Conservation (phyloP, 345 rosid species). For the Moricandia arvensis region DNA sequence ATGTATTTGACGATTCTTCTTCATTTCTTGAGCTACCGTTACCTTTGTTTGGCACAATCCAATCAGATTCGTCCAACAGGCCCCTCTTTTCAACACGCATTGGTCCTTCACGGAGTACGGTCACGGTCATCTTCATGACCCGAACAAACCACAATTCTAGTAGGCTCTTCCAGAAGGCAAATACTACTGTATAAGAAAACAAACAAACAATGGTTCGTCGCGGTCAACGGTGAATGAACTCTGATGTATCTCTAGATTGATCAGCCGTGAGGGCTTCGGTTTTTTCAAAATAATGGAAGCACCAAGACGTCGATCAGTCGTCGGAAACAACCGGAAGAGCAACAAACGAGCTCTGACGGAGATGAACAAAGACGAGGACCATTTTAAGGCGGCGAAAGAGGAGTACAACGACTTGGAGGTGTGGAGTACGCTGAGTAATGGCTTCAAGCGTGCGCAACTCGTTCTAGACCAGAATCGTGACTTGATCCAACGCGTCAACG, state of each 20-base stretch:
- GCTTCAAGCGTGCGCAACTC: constrained; percentile 51
- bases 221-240: background rate
- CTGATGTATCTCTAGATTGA: background rate
- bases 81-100: background rate
- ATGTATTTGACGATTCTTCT: background rate
- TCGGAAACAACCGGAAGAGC: constrained; percentile 16
- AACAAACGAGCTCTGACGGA: constrained; percentile 18
- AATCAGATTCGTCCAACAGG: constrained; percentile 9
- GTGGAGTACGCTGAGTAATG: constrained; percentile 47
- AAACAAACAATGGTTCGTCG: background rate
- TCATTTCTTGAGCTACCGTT: background rate
- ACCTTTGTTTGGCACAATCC: background rate
- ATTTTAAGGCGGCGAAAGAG: constrained; percentile 10
- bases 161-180: constrained; percentile 8
- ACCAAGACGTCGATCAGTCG: constrained; percentile 10
- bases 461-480: constrained; percentile 62
- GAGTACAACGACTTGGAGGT: constrained; percentile 48
- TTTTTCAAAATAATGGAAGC: constrained; percentile 13
- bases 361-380: constrained; percentile 1
- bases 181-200: background rate
- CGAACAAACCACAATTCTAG: background rate
- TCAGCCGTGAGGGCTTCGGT: background rate
- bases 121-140: constrained; percentile 15
- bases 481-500: constrained; percentile 66
- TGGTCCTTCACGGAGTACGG: constrained; percentile 4